Conservation (phyloP, 1,284 basidiomycete genomes). For the Uromyces viciae-fabae region DNA sequence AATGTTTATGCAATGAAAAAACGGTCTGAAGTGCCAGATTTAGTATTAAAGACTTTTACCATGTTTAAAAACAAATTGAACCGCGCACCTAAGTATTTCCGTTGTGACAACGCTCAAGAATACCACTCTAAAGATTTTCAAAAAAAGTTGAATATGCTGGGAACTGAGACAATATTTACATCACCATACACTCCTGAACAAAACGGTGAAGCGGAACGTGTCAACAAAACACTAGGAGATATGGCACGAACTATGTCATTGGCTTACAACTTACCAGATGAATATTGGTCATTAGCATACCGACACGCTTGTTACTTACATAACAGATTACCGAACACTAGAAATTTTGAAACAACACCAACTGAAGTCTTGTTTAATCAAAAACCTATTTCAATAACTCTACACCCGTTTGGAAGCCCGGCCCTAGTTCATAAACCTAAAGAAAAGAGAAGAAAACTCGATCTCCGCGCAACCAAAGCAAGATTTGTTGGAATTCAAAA, state of each 20-base stretch:
- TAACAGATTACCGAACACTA: not conserved
- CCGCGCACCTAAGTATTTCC: not conserved
- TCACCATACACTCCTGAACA: constrained; percentile 14
- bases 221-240: constrained; percentile 17
- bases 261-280: not conserved
- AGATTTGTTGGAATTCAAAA: not conserved
- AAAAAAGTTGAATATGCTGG: not conserved
- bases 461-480: not conserved
- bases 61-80: not conserved
- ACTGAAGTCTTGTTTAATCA: not conserved
- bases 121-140: not conserved
- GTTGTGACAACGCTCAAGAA: not conserved
- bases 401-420: constrained; percentile 2
- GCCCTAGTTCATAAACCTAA: not conserved
- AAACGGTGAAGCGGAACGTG: constrained; percentile 1
- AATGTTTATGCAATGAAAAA: not conserved
- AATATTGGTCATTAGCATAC: not conserved
- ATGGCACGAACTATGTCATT: not conserved
- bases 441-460: not conserved
- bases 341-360: not conserved
- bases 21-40: not conserved
- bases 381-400: not conserved
- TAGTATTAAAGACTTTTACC: not conserved
- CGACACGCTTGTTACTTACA: not conserved
- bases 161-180: not conserved